Evolutionary conservation across 192 early-diverging fungal genomes (phyloP).

Genomic region (Backusella luteola): DNA sequence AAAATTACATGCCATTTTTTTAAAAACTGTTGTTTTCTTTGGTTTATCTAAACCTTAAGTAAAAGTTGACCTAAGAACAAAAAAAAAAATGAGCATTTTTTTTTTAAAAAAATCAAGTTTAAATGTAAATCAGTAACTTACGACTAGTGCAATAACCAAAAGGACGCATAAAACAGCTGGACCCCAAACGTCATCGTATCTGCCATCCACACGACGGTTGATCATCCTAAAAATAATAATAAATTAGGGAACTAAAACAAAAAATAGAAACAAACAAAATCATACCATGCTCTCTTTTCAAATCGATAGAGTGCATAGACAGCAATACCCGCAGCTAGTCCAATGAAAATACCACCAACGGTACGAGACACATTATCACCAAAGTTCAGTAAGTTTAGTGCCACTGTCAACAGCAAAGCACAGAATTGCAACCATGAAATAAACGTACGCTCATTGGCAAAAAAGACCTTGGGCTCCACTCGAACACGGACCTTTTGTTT

Average conservation of each 20-base stretch:
- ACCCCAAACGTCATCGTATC: constrained; percentile 52
- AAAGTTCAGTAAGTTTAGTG: constrained; percentile 68
- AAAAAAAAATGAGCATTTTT: not conserved
- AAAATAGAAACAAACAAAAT: not conserved
- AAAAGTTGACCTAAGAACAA: not conserved
- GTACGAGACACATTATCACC: constrained; percentile 34
- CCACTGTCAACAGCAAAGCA: constrained; percentile 61
- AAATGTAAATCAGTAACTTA: constrained; percentile 2
- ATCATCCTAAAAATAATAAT: constrained; percentile 26
- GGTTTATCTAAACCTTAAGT: not conserved
- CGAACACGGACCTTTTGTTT: constrained; percentile 32
- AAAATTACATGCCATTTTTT: not conserved
- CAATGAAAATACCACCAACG: constrained; percentile 30
- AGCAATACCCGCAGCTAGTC: constrained; percentile 24
- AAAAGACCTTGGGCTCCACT: constrained; percentile 72
- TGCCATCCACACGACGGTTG: constrained; percentile 43
- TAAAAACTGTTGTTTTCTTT: not conserved
- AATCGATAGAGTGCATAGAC: constrained; percentile 36
- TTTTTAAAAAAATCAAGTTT: not conserved
- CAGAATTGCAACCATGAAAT: constrained; percentile 79
- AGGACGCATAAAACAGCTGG: constrained; percentile 38
- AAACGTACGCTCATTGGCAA: constrained; percentile 90
- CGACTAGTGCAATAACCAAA: constrained; percentile 56
- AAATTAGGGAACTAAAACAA: not conserved
- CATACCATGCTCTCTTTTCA: constrained; percentile 35